Conservation (phyloP, 345 rosid genomes). For the Adansonia digitata region DNA sequence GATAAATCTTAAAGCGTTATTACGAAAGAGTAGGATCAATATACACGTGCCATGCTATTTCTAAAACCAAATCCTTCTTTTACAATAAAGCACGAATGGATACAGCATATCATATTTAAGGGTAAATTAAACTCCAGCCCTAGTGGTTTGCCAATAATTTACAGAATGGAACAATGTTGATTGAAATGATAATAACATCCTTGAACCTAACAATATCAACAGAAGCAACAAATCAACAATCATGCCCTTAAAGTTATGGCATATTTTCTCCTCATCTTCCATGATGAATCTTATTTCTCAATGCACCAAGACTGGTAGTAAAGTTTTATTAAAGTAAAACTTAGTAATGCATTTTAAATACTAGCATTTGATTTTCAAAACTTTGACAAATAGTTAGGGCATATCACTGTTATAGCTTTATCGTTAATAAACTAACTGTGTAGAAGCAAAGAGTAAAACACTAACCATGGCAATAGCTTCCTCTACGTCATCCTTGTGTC, state of each 20-base stretch:
- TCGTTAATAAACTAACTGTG: neutral
- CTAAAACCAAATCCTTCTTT: neutral
- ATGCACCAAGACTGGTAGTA: neutral
- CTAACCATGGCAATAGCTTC: slow-evolving; percentile 93
- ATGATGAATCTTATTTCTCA: neutral
- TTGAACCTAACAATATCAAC: neutral
- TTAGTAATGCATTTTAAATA: neutral
- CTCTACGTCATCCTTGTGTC: slow-evolving; percentile 94
- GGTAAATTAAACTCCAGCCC: neutral
- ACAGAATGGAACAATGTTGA: neutral
- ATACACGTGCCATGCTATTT: neutral
- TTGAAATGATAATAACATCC: neutral
- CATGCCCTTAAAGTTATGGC: neutral
- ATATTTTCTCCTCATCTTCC: neutral
- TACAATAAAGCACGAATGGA: neutral
- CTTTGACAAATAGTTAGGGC: neutral
- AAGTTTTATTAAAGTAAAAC: neutral
- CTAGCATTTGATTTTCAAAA: neutral
- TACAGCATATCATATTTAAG: neutral
- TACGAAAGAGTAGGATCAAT: neutral
- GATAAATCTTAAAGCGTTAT: neutral
- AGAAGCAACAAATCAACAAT: neutral
- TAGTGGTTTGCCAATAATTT: neutral
- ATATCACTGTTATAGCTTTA: neutral
- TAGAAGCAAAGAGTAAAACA: slow-evolving; percentile 7